phyloP scores from a whole-genome alignment of 2,329 filamentous ascomycete species.

The Colletotrichum sp. region DNA sequence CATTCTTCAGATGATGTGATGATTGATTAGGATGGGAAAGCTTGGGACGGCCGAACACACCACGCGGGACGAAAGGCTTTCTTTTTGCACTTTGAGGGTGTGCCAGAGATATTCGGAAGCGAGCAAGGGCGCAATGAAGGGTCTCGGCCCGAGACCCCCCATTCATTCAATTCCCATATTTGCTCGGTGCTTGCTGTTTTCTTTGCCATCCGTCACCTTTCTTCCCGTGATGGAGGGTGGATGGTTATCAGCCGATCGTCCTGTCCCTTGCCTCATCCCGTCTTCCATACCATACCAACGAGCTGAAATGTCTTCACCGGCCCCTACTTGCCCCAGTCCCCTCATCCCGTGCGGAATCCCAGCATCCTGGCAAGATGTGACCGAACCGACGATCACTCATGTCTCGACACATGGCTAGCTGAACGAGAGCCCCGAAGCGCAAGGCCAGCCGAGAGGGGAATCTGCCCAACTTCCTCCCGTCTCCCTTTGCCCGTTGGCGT shows the following conservation, averaged over 20 bases:
- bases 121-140: background rate
- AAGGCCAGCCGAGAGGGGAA: background rate
- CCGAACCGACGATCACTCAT: background rate
- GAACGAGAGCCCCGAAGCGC: background rate
- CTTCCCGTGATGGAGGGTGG: background rate
- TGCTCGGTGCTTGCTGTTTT: background rate
- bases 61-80: background rate
- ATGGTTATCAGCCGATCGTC: background rate
- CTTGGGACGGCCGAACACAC: background rate
- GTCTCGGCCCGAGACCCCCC: background rate
- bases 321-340: background rate
- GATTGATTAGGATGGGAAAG: background rate
- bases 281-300: background rate
- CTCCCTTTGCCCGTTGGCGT: background rate
- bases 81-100: background rate
- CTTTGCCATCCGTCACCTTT: background rate
- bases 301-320: background rate
- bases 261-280: background rate
- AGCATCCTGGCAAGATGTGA: background rate
- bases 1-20: background rate
- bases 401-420: background rate
- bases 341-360: background rate
- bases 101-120: background rate
- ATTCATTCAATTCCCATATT: background rate
- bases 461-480: background rate